Evolutionary conservation across 768 basidiomycete genomes (phyloP), one percentile per base, ranked within the genome.

Genomic region (Leccinellum luteum): DNA sequence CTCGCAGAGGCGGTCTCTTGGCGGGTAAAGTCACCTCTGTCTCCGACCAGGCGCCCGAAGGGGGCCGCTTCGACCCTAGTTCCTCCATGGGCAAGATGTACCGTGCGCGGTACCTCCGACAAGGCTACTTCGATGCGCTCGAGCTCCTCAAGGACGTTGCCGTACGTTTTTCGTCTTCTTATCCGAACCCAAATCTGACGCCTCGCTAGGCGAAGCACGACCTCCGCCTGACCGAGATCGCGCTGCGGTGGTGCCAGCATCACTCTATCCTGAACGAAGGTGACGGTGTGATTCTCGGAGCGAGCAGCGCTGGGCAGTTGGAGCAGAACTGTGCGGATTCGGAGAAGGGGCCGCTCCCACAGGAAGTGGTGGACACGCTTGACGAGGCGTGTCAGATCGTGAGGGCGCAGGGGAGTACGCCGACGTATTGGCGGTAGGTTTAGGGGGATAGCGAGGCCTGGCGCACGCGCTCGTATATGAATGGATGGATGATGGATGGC

Each of bases 161-260:
- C 8, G 81, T 81, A 63, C 10, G 78, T 63, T 7, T 49, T 17
- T 21, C 43, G 4, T 8, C 8, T 35, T 35, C 3, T 9, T n/a
- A 4, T 35, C 15, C 9, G 23, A 23, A 44, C 3, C 14, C 23
- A 17, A 2, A 25, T 47, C 25, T 43, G 6, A 14, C 41, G 35
- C 27, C 14, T 43, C 27, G 25, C 23, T 34, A 63, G 62, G 55
- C 76, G 34, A 79, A 76, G 50, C 73, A 84, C 58, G 60, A 69
- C 44, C 65, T 86, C 4, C 76, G 78, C 0, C 69, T 84, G 55
- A 74, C 78, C 3, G 83, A 86, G 68, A 75, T 84, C 4, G 82
- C 84, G 1, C 70, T 85, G 48, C 75, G 85, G n/a, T 87, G 85
- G 85, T 73, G 80, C 51, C 80, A 84, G 52, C 79, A 86, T 56